Conservation (phyloP, 1,284 basidiomycete species). For the Ceratobasidium sp. region DNA sequence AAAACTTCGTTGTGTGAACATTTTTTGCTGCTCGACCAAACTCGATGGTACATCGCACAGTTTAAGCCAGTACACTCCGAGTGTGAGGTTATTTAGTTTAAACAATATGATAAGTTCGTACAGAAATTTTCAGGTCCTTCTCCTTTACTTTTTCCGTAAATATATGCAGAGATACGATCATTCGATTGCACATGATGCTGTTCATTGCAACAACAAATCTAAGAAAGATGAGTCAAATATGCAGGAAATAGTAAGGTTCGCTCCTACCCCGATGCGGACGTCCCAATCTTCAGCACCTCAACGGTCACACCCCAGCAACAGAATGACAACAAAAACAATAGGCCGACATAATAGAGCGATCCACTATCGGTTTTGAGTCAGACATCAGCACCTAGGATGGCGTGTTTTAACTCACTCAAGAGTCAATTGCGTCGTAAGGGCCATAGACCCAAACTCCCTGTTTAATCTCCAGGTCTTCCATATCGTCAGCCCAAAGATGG, state of each 20-base stretch:
- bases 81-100: not conserved
- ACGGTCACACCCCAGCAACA: not conserved
- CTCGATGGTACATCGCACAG: no score
- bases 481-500: conserved; percentile 10
- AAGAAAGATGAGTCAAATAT: not conserved
- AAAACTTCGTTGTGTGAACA: no score
- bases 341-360: conserved; percentile 17
- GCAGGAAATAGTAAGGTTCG: not conserved
- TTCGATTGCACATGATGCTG: conserved; percentile 26
- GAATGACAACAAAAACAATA: not conserved
- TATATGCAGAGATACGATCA: conserved; percentile 10
- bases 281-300: not conserved
- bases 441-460: conserved; percentile 6
- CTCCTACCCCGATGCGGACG: conserved; percentile 14
- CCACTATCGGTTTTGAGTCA: not conserved
- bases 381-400: not conserved
- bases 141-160: conserved; percentile 10
- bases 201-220: conserved; percentile 17
- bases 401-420: conserved; percentile 7
- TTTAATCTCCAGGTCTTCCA: not conserved
- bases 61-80: no score
- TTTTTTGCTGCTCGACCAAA: not conserved
- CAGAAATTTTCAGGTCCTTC: not conserved
- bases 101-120: not conserved
- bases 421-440: conserved; percentile 1